A percentile compares a stretch with the other conserved stretches of the same genome.
Evolutionary conservation across 1,284 basidiomycete species (phyloP).

Genomic region (Apiotrichum mycotoxinovorans): DNA sequence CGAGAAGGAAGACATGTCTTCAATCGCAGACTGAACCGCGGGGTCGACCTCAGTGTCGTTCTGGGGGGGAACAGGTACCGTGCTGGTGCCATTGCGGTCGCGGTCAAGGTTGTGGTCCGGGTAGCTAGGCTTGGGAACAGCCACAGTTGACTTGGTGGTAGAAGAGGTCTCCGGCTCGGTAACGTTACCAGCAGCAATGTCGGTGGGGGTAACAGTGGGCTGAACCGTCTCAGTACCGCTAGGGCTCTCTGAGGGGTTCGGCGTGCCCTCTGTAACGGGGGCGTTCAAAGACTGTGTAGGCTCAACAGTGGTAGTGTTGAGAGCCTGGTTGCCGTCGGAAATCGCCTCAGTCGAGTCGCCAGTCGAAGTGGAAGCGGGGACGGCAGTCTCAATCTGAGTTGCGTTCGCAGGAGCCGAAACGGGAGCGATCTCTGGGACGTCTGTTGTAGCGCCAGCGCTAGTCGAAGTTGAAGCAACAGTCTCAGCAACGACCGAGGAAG

Average conservation of each 20-base stretch:
- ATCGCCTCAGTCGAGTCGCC: background rate
- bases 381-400: conserved; percentile 7
- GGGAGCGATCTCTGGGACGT: too few species aligned
- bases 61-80: conserved; percentile 30
- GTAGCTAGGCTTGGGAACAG: conserved; percentile 18
- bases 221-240: background rate
- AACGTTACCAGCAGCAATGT: background rate
- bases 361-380: conserved; percentile 1
- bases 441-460: conserved; percentile 3
- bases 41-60: conserved; percentile 24
- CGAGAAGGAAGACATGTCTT: conserved; percentile 32
- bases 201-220: background rate
- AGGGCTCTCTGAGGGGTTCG: background rate
- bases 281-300: background rate
- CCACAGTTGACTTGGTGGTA: background rate
- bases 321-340: background rate
- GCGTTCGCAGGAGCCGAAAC: background rate
- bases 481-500: conserved; percentile 1
- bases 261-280: too few species aligned
- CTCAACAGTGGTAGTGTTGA: background rate
- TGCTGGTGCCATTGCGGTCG: conserved; percentile 27
- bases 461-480: conserved; percentile 2
- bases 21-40: conserved; percentile 29
- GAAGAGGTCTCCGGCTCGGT: conserved; percentile 1
- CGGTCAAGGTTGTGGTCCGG: background rate